phyloP scores from a whole-genome alignment of 192 early-diverging fungal species.

The Coemansia sp. region DNA sequence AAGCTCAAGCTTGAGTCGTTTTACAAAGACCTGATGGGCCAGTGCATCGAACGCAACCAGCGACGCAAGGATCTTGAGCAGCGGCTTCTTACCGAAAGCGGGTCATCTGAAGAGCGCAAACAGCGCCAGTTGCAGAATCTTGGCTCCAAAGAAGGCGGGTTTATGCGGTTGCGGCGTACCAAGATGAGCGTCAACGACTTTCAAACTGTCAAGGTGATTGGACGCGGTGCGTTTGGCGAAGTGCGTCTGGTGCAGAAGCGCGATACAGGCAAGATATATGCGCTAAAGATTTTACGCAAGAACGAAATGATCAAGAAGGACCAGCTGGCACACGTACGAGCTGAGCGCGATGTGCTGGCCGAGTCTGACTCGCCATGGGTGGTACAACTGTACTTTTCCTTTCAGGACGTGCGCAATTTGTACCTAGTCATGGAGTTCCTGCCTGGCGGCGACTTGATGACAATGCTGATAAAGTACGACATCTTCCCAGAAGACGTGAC shows the following conservation, averaged over 20 bases:
- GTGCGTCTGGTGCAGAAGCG: constrained; percentile 94
- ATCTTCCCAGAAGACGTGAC: constrained; percentile 96
- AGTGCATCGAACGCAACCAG: constrained; percentile 83
- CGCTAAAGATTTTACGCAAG: constrained; percentile 96
- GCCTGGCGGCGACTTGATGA: constrained; percentile 99
- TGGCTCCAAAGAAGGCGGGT: constrained; percentile 90
- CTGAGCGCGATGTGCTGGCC: constrained; percentile 96
- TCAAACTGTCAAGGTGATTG: constrained; percentile 95
- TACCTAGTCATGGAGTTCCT: constrained; percentile 99
- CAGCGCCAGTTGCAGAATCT: constrained; percentile 73
- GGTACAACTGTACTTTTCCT: constrained; percentile 96
- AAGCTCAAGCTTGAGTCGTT: constrained; percentile 91
- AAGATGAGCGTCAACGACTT: constrained; percentile 91
- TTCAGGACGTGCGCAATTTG: constrained; percentile 90
- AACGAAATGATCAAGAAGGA: constrained; percentile 99
- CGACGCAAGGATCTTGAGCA: constrained; percentile 79
- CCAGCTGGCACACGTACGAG: constrained; percentile 97
- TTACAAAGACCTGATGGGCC: constrained; percentile 84
- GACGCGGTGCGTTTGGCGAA: constrained; percentile 98
- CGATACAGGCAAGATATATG: constrained; percentile 97
- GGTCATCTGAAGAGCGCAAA: constrained; percentile 83
- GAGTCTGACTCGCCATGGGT: constrained; percentile 97
- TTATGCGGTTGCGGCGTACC: constrained; percentile 86
- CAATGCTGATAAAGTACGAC: constrained; percentile 98
- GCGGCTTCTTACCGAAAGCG: constrained; percentile 66